Conservation (phyloP, 306 rosid genomes). For the Cicer chorassanicum region DNA sequence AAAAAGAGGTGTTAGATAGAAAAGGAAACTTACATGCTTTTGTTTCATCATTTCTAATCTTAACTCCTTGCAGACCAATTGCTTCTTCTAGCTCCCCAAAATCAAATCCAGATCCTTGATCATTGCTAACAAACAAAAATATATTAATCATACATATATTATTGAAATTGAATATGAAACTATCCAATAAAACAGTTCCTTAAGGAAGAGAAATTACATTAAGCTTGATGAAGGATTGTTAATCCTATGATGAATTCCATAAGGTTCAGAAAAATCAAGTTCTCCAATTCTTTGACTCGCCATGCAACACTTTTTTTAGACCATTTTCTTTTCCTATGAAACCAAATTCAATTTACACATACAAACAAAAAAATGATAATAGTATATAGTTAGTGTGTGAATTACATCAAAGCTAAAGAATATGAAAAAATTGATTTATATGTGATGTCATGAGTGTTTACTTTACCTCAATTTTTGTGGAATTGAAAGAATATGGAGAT, state of each 20-base stretch:
- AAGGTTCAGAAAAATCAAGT: constrained; percentile 71
- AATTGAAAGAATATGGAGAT: constrained; percentile 36
- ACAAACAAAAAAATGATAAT: constrained; percentile 35
- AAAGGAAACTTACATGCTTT: constrained; percentile 66
- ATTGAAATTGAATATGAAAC: too few species aligned
- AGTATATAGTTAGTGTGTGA: constrained; percentile 4
- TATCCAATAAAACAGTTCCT: too few species aligned
- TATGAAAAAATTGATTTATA: neutral
- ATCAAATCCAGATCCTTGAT: constrained; percentile 68
- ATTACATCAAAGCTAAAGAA: constrained; percentile 26
- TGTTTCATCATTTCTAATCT: constrained; percentile 70
- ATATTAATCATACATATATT: too few species aligned
- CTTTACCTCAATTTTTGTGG: constrained; percentile 47
- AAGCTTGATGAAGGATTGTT: constrained; percentile 60
- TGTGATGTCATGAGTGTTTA: constrained; percentile 34
- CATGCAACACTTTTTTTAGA: constrained; percentile 64
- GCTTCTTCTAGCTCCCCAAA: constrained; percentile 95
- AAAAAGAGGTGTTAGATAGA: constrained; percentile 36
- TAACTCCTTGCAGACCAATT: constrained; percentile 77
- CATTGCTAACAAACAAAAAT: constrained; percentile 55
- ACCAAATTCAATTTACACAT: constrained; percentile 39
- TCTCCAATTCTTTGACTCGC: constrained; percentile 74
- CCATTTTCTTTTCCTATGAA: constrained; percentile 57
- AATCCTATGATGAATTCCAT: constrained; percentile 71
- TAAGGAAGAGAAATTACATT: constrained; percentile 59